Conservation (phyloP, 768 basidiomycete genomes). For the Plicaturopsis crispa region DNA sequence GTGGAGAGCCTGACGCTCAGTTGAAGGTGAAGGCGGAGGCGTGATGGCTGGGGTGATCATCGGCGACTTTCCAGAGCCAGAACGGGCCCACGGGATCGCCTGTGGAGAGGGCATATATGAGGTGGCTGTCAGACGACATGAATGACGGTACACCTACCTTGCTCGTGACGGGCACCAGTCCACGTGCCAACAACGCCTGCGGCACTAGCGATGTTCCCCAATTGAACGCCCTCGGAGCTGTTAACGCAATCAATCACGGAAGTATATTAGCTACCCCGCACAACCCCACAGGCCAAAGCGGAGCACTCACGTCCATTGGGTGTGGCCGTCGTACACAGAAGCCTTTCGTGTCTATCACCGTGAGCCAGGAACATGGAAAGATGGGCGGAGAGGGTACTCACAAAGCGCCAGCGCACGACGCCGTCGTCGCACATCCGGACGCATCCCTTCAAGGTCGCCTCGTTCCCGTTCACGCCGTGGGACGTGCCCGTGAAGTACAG, state of each 20-base stretch:
- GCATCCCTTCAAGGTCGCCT: slow-evolving; percentile 39
- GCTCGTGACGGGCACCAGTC: slow-evolving; percentile 55
- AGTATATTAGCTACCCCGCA: background rate
- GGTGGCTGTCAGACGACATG: background rate
- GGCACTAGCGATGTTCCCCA: slow-evolving; percentile 59
- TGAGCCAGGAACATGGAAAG: slow-evolving; percentile 6
- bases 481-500: slow-evolving; percentile 42
- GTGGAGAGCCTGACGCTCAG: no score
- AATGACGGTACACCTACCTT: slow-evolving; percentile 26
- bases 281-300: background rate
- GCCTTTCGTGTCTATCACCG: slow-evolving; percentile 26
- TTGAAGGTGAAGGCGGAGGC: no score
- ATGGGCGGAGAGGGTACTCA: slow-evolving; percentile 24
- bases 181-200: slow-evolving; percentile 63
- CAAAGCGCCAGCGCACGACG: slow-evolving; percentile 50
- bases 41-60: slow-evolving; percentile 26
- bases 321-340: slow-evolving; percentile 42
- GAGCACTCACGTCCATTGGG: slow-evolving; percentile 52
- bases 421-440: slow-evolving; percentile 41
- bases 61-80: slow-evolving; percentile 61
- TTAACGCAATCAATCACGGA: slow-evolving; percentile 2
- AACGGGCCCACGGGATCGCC: slow-evolving; percentile 69
- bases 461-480: slow-evolving; percentile 32
- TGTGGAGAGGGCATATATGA: slow-evolving; percentile 12
- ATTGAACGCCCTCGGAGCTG: slow-evolving; percentile 62